Conservation (phyloP, 2,329 filamentous ascomycete genomes). For the Orbilia javanica region DNA sequence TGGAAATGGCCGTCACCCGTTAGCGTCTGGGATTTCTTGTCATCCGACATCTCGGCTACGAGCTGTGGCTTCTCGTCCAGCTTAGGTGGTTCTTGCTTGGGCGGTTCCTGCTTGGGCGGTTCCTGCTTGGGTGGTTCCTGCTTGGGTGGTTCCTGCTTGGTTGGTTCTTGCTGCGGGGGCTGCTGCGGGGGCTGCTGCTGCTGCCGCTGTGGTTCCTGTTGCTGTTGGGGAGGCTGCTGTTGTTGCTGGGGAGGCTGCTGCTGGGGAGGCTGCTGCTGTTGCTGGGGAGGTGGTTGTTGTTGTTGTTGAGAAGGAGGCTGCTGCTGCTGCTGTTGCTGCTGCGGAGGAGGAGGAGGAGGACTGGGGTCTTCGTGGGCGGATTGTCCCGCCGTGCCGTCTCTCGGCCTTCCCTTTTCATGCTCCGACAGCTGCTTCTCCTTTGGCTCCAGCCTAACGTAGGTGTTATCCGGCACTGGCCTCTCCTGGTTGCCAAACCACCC, state of each 20-base stretch:
- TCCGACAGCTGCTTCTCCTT: constrained; percentile 21
- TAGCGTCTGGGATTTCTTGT: neutral
- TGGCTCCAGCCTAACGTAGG: constrained; percentile 18
- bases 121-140: neutral
- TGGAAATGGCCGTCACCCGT: constrained; percentile 24
- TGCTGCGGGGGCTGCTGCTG: neutral
- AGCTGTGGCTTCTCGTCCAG: constrained; percentile 2
- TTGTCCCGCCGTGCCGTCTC: neutral
- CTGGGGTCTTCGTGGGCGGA: neutral
- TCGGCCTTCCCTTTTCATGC: constrained; percentile 39
- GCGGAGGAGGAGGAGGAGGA: neutral
- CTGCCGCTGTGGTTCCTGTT: neutral
- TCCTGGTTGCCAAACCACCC: constrained; percentile 41
- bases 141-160: neutral
- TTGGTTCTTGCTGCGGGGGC: constrained; percentile 1
- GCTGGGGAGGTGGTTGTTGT: neutral
- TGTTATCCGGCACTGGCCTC: constrained; percentile 40
- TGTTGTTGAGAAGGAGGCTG: neutral
- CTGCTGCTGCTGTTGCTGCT: constrained; percentile 1
- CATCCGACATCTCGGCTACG: constrained; percentile 14
- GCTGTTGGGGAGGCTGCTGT: neutral
- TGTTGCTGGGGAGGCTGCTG: neutral
- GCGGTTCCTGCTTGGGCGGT: neutral
- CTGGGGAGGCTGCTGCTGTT: neutral
- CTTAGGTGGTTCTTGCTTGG: neutral